Conservation (phyloP, 176 grass and related monocot genomes). For the Aegilops speltoides region DNA sequence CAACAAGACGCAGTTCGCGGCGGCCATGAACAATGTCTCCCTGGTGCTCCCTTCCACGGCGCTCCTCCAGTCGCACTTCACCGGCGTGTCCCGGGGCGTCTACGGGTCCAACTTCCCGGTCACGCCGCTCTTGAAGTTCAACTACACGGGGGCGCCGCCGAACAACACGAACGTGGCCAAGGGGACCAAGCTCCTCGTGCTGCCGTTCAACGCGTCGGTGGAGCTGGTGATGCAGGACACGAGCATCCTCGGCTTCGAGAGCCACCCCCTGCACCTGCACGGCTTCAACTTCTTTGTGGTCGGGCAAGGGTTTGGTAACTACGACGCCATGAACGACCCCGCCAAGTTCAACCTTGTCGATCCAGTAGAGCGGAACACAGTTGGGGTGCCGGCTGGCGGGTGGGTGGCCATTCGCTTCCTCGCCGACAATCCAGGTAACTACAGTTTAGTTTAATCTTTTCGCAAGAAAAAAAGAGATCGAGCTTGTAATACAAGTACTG, state of each 20-base stretch:
- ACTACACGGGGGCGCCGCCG: conserved; percentile 59
- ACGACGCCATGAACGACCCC: conserved; percentile 42
- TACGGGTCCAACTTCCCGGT: conserved; percentile 47
- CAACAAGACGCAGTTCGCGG: conserved; percentile 42
- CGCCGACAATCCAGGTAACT: conserved; percentile 66
- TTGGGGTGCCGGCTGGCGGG: conserved; percentile 60
- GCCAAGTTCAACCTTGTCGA: conserved; percentile 69
- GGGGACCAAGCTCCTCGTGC: conserved; percentile 49
- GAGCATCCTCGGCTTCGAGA: conserved; percentile 59
- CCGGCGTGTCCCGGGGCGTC: conserved; percentile 39
- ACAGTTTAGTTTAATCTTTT: neutral
- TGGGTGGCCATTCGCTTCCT: conserved; percentile 74
- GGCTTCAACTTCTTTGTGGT: conserved; percentile 84
- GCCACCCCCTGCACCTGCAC: conserved; percentile 81
- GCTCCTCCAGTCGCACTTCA: conserved; percentile 67
- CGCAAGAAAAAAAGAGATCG: too few species aligned
- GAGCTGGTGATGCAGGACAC: conserved; percentile 84
- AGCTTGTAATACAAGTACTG: neutral
- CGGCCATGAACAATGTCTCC: conserved; percentile 60
- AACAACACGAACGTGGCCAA: conserved; percentile 50
- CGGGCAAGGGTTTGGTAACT: conserved; percentile 63
- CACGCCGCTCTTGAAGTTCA: conserved; percentile 24
- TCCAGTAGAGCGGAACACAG: conserved; percentile 72
- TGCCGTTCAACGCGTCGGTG: conserved; percentile 50
- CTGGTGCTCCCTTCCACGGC: conserved; percentile 48